Evolutionary conservation across 202 grass and related monocot species (phyloP), one percentile per base, ranked within the genome.

Genomic region (Zizania palustris): DNA sequence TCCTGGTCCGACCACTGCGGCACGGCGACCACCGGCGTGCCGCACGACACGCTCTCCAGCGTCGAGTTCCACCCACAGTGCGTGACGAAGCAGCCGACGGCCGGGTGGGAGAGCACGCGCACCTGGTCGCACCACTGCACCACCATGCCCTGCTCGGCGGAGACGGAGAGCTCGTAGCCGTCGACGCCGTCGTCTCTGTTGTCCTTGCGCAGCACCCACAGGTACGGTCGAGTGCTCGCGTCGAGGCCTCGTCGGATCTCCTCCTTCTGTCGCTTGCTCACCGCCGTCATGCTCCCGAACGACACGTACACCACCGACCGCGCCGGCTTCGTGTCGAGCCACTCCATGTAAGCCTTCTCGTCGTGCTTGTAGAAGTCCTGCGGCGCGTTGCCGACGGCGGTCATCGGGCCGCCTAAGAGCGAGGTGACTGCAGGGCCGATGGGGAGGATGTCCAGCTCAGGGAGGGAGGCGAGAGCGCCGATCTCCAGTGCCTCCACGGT

Each of bases 291-390:
- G 80, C 89, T 96, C 56, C 86, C 92, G 79, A 95, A 91, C 9
- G 88, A 91, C n/a, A 89, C 77, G 63, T 89, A 96, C 62, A 91
- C 81, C 46, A 96, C 92, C 43, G 92, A 96, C 8, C 64, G 45
- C 15, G 57, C 42, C 34, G 69, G 69, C 74, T 85, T 80, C 63
- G 45, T 15, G 72, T 96, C 74, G 3, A 96, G 84, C 86, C 92
- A 89, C 33, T 75, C 70, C 54, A 96, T 63, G 74, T 85, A 96
- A 0, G 7, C 64, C 45, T 82, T 85, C 5, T 69, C 77, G 49
- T 89, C 84, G 3, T 40, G 65, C 5, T 61, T 45, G 62, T 84
- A 77, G 1, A 91, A 48, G 44, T 78, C 71, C 1, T 3, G 18
- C 7, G 63, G 65, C 2, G 0, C n/a, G 14, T 19, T 37, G 45